Percentiles rank a stretch among this genome's conserved stretches.
These are phyloP conservation scores for Populus hybrid DNA, from an alignment of 441 rosid genomes.

Conservation along the genomic window DNA sequence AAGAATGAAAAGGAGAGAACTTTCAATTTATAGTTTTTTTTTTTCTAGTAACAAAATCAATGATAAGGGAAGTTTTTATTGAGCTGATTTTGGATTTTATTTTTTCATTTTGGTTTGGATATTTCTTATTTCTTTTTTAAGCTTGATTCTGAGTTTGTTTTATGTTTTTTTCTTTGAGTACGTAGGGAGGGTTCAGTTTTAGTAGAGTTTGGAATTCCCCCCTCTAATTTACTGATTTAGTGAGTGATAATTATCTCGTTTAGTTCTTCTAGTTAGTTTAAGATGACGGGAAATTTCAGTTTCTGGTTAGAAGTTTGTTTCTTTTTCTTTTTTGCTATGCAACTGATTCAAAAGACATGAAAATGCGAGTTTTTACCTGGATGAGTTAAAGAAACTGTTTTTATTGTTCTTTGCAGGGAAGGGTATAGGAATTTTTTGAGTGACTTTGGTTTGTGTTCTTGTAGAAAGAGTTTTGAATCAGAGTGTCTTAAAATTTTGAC, in stretches of 20 bases:
- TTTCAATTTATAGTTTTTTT: not conserved
- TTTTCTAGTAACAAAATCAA: not conserved
- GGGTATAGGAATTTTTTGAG: not conserved
- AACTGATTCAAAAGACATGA: not conserved
- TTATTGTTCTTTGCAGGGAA: not conserved
- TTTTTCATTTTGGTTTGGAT: not conserved
- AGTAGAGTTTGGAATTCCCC: not conserved
- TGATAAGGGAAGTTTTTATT: not conserved
- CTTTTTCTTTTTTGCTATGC: not conserved
- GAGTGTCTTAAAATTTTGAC: not conserved
- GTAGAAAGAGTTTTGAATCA: not conserved
- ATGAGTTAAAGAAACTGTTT: not conserved
- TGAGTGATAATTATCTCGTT: not conserved
- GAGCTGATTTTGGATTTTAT: not conserved
- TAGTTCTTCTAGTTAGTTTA: not conserved
- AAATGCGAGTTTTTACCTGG: not conserved
- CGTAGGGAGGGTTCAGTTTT: not conserved
- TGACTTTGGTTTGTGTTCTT: not conserved
- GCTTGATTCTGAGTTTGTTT: not conserved
- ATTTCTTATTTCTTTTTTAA: not conserved
- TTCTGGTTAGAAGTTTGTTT: not conserved
- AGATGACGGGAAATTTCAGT: not conserved
- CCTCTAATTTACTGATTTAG: not conserved
- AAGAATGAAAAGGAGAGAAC: not conserved
- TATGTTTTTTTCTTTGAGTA: not conserved